Evolutionary conservation across 108 stramenopile species (phyloP), one percentile per base, ranked within the genome.

Genomic region (Cyclotella cryptica): DNA sequence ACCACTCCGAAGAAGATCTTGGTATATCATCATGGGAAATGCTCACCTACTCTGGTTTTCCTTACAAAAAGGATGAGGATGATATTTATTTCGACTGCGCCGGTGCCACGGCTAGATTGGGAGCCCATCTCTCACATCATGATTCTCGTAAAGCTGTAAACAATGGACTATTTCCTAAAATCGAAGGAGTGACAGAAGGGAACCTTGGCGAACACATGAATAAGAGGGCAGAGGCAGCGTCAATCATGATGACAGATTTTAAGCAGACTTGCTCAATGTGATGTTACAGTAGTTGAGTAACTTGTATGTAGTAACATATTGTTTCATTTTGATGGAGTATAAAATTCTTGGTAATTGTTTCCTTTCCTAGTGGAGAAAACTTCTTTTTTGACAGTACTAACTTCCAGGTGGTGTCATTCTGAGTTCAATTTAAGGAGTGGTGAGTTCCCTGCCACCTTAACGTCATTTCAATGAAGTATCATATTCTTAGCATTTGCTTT

Each of bases 21-120:
- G 60, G 60, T n/a, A 39, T 61, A 15, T 39, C 60, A 35, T 11
- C 35, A 30, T 61, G 60, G 60, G 60, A 61, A n/a, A 15, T 13
- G 12, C 13, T 13, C 14, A 35, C 35, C 14, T 61, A 39, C 30
- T n/a, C 60, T 39, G 60, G 60, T 39, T 61, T 61, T 61, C 60
- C 60, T 39, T 61, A 61, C n/a, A 14, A 13, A 12, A 13, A 11
- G 7, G n/a, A 30, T 2, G 19, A 14, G 15, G 12, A 12, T 30
- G 30, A 39, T 10, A 29, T 30, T n/a, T 39, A 13, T 15, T 39
- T 61, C 35, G 60, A 61, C 35, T 61, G 60, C 12, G 35, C 29
- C 35, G 13, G 7, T 2, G 60, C 35, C 7, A 61, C 15, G 0
- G 18, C 13, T 4, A 35, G 35, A 15, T 30, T 61, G 15, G 35